A percentile compares a stretch with the other conserved stretches of the same genome.
Evolutionary conservation across 148 eudicot genomes (phyloP).

Genomic region (Chenopodium quinoa): DNA sequence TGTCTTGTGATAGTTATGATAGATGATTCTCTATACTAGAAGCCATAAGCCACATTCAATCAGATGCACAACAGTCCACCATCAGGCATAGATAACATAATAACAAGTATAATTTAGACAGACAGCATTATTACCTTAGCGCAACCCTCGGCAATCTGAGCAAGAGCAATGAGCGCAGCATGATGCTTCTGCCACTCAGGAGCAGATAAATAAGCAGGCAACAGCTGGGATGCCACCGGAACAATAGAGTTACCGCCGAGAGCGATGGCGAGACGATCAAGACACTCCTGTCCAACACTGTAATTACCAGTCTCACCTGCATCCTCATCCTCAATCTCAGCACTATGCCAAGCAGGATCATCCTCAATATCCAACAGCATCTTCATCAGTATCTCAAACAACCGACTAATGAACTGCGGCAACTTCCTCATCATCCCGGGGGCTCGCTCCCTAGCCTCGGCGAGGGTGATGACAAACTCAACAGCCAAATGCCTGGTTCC

Average conservation of each 20-base stretch:
- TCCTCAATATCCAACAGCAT: constrained; percentile 82
- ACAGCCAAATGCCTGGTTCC: constrained; percentile 86
- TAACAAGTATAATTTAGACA: not conserved
- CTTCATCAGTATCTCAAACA: constrained; percentile 70
- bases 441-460: constrained; percentile 86
- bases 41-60: not conserved
- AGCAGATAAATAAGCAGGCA: constrained; percentile 71
- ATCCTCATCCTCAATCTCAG: constrained; percentile 70
- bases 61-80: not conserved
- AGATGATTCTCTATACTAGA: not conserved
- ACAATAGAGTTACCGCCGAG: constrained; percentile 85
- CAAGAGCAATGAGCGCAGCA: constrained; percentile 85
- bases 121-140: constrained; percentile 48
- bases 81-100: not conserved
- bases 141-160: constrained; percentile 96
- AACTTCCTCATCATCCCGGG: constrained; percentile 97
- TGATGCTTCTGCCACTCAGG: constrained; percentile 88
- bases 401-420: constrained; percentile 72
- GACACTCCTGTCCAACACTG: constrained; percentile 80
- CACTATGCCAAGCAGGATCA: constrained; percentile 81
- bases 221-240: constrained; percentile 77
- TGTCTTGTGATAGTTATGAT: not conserved
- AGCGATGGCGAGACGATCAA: constrained; percentile 71
- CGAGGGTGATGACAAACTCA: constrained; percentile 79
- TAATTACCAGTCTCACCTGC: constrained; percentile 87